Evolutionary conservation across 805 yeast species (phyloP), one percentile per base, ranked within the genome.

Genomic region (Lachancea waltii): DNA sequence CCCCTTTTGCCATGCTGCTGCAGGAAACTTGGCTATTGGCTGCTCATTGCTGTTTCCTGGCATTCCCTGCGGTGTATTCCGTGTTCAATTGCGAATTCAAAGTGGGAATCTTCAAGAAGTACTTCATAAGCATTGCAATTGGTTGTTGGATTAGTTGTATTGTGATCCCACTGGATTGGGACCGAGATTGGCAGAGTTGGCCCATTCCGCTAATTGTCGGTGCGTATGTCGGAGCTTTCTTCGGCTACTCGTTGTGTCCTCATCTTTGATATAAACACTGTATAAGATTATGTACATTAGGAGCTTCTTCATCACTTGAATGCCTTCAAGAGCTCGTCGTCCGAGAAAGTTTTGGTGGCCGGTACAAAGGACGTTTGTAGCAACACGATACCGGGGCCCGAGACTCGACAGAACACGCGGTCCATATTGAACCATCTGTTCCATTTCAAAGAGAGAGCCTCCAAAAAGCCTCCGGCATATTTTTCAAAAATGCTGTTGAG

Each of bases 131-230:
- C 18, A 53, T 64, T 7, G 60, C 59, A 5, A 35, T 81, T 8
- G 95, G 96, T 1, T 77, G 89, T 5, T 90, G 97, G 97, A 48
- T 86, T 1, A 97, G 97, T 11, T 95, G 90, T 3, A 60, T 85
- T 25, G 97, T 95, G 1, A 87, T 92, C 42, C 97, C 97, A 0
- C 68, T 92, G 42, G 98, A 90, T 60, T 90, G 98, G 98, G 98
- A 90, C 58, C 72, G 97, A 51, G 85, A 82, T 18, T 90, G 98
- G 98, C 98, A 90, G 61, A 72, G 69, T 37, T 90, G 96, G 94
- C 98, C 98, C 5, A 75, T 86, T 38, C 90, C 97, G 0, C 69
- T 90, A 30, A 66, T 90, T 10, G 69, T 74, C 7, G 97, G 97
- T 2, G 78, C 79, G 0, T 85, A 85, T 51, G 22, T 68, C 0